Conservation (phyloP, 2,329 filamentous ascomycete species). For the Fusarium robinianum region DNA sequence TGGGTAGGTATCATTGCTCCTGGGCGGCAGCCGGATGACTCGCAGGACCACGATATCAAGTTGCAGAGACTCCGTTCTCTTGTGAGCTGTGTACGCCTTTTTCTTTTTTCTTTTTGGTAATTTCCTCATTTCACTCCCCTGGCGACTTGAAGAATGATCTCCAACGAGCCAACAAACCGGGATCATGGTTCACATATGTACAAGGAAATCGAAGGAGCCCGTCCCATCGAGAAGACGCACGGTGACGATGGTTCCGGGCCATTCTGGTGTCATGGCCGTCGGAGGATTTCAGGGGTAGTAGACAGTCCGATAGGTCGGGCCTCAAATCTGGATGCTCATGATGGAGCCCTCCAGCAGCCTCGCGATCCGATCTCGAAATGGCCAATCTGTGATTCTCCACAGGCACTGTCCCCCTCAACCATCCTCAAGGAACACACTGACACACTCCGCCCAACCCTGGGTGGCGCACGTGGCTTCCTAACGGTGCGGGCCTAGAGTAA, state of each 20-base stretch:
- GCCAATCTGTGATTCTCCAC: slow-evolving; percentile 31
- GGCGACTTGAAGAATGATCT: slow-evolving; percentile 25
- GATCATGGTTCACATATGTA: slow-evolving; percentile 24
- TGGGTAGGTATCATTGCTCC: slow-evolving; percentile 6
- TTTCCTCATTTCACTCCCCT: slow-evolving; percentile 2
- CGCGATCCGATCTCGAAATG: slow-evolving; percentile 34
- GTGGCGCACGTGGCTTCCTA: slow-evolving; percentile 39
- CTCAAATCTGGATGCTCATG: too few relatives aligned
- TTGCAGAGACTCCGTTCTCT: slow-evolving; percentile 21
- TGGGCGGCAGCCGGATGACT: slow-evolving; percentile 32
- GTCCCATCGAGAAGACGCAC: too few relatives aligned
- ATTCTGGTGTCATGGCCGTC: slow-evolving; percentile 18
- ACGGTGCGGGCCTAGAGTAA: slow-evolving; percentile 40
- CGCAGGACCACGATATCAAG: slow-evolving; percentile 32
- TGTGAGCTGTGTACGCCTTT: not conserved
- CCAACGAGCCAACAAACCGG: too few relatives aligned
- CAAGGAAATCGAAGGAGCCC: slow-evolving; percentile 27
- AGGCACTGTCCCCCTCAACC: slow-evolving; percentile 25
- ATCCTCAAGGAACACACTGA: slow-evolving; percentile 16
- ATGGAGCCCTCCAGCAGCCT: slow-evolving; percentile 23
- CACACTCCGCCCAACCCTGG: slow-evolving; percentile 24
- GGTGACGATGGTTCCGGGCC: slow-evolving; percentile 19
- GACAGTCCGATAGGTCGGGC: slow-evolving; percentile 25
- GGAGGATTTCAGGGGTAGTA: slow-evolving; percentile 18
- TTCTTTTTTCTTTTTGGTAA: slow-evolving; percentile 3